Conservation (phyloP, 352 stramenopile genomes). For the Phytophthora chlamydospora region DNA sequence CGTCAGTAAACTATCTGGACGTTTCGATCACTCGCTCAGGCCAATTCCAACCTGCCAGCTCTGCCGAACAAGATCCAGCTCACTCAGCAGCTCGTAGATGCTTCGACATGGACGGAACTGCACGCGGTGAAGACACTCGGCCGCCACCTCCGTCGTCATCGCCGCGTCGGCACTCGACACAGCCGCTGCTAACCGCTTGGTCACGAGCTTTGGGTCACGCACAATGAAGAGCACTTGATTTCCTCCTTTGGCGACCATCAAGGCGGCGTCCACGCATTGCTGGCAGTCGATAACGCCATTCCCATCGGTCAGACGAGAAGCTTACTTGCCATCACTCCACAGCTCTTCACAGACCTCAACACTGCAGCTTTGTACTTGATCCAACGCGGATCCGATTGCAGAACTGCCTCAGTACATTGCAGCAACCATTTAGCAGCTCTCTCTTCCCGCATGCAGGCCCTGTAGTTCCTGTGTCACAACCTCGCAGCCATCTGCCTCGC, state of each 20-base stretch:
- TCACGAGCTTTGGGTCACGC: slow-evolving; percentile 28
- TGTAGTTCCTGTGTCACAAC: slow-evolving; percentile 13
- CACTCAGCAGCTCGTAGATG: slow-evolving; percentile 43
- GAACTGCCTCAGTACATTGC: slow-evolving; percentile 15
- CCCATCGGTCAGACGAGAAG: not conserved
- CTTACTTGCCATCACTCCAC: not conserved
- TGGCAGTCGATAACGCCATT: slow-evolving; percentile 10
- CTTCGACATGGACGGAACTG: slow-evolving; percentile 41
- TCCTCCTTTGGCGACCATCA: slow-evolving; percentile 19
- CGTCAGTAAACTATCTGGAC: slow-evolving; percentile 15
- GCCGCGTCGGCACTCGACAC: slow-evolving; percentile 13
- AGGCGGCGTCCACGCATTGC: slow-evolving; percentile 24
- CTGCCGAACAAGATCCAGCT: slow-evolving; percentile 37
- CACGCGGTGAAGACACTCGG: slow-evolving; percentile 37
- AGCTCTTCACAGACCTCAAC: slow-evolving; percentile 17
- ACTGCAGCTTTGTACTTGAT: slow-evolving; percentile 12
- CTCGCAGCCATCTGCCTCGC: slow-evolving; percentile 1
- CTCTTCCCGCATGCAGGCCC: not conserved
- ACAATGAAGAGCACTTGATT: slow-evolving; percentile 29
- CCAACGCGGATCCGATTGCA: slow-evolving; percentile 6
- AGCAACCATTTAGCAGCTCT: slow-evolving; percentile 1
- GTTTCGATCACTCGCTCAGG: slow-evolving; percentile 9
- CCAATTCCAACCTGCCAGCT: slow-evolving; percentile 30
- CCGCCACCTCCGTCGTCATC: slow-evolving; percentile 20
- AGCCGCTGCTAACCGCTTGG: slow-evolving; percentile 31